Percentiles rank a stretch among this genome's conserved stretches.
phyloP scores from a whole-genome alignment of 345 rosid species.

The Excoecaria cochinchinensis region DNA sequence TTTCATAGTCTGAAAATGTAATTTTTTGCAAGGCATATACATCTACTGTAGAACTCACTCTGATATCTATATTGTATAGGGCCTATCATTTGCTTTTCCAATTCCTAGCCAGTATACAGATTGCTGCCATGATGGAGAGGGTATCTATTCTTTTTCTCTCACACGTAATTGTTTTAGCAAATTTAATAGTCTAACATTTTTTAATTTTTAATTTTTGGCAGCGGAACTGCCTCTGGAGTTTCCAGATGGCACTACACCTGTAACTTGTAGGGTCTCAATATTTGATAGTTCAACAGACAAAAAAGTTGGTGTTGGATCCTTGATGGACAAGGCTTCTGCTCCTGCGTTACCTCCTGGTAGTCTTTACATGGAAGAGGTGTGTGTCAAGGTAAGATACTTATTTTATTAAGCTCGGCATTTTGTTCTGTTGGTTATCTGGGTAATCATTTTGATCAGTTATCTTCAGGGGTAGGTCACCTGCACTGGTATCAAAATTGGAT shows the following conservation, averaged over 20 bases:
- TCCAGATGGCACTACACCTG: constrained; percentile 98
- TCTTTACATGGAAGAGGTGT: constrained; percentile 93
- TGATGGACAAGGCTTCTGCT: constrained; percentile 79
- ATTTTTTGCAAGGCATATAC: neutral
- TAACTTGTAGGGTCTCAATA: constrained; percentile 88
- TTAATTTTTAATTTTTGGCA: constrained; percentile 28
- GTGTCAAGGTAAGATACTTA: constrained; percentile 63
- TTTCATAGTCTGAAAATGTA: neutral
- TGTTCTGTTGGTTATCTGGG: constrained; percentile 5
- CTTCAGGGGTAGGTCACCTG: constrained; percentile 10
- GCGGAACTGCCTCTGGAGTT: constrained; percentile 95
- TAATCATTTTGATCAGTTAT: constrained; percentile 5
- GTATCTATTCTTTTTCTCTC: constrained; percentile 31
- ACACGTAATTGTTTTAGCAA: neutral
- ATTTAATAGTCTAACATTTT: constrained; percentile 9
- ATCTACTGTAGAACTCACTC: neutral
- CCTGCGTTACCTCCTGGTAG: constrained; percentile 78
- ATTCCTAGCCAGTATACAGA: constrained; percentile 87
- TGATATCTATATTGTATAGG: constrained; percentile 45
- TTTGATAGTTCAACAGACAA: constrained; percentile 78
- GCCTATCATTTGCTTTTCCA: constrained; percentile 94
- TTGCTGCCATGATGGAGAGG: constrained; percentile 82
- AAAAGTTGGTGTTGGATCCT: constrained; percentile 84
- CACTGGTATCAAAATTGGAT: constrained; percentile 5
- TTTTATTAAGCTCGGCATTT: neutral